Evolutionary conservation across 441 rosid species (phyloP).

Genomic region (Populus tomentosa): DNA sequence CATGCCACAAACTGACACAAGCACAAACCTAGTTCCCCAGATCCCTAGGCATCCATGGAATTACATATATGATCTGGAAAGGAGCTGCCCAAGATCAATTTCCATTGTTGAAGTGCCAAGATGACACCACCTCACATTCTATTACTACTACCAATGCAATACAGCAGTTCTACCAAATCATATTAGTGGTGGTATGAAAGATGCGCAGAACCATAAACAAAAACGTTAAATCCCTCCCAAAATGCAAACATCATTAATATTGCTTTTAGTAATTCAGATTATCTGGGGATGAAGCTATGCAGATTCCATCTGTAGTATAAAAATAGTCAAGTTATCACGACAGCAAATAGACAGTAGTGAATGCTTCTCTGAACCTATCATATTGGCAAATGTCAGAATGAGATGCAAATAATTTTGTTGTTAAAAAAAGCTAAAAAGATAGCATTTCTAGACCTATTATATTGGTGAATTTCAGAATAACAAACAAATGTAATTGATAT

Average conservation of each 20-base stretch:
- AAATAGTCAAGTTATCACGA: background rate
- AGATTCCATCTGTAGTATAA: background rate
- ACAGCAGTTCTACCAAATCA: background rate
- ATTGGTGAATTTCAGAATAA: background rate
- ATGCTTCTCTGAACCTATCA: background rate
- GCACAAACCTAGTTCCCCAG: background rate
- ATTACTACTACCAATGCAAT: background rate
- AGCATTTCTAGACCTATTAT: background rate
- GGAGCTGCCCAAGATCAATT: background rate
- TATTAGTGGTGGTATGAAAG: background rate
- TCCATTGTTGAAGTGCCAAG: background rate
- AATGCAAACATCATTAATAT: background rate
- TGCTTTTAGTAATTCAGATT: background rate
- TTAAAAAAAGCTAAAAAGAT: background rate
- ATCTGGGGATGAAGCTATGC: background rate
- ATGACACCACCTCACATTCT: background rate
- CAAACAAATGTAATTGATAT: too few relatives aligned
- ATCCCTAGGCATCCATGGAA: background rate
- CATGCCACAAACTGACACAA: background rate
- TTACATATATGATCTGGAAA: background rate
- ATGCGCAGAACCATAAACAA: background rate
- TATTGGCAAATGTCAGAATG: background rate
- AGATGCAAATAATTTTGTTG: background rate
- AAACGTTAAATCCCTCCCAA: background rate
- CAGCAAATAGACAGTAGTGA: background rate